phyloP scores from a whole-genome alignment of 2,329 filamentous ascomycete genomes.

The Beauveria caledonica region DNA sequence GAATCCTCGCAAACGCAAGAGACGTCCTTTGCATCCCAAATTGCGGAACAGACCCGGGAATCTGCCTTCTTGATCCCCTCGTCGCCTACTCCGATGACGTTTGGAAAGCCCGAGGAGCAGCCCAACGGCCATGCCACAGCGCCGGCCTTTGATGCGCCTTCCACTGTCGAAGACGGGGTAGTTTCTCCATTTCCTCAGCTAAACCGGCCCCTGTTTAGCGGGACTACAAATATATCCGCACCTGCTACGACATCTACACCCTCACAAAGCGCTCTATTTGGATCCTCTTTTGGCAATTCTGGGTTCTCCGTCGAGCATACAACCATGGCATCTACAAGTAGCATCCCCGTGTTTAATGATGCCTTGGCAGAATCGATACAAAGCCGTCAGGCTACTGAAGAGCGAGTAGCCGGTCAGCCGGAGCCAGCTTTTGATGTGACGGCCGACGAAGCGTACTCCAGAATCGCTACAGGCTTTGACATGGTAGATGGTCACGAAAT shows the following conservation, averaged over 20 bases:
- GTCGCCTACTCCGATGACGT: slow-evolving; percentile 12
- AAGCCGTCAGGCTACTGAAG: not conserved
- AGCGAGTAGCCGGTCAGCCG: not conserved
- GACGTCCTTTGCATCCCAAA: slow-evolving; percentile 20
- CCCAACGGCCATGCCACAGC: not conserved
- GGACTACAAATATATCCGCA: not conserved
- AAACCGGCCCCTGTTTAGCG: not conserved
- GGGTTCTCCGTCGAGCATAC: slow-evolving; percentile 3
- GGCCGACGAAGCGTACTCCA: not conserved
- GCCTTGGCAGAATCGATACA: not conserved
- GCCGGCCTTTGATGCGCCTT: not conserved
- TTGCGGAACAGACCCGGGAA: slow-evolving; percentile 21
- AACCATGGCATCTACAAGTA: slow-evolving; percentile 5
- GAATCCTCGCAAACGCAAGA: slow-evolving; percentile 28
- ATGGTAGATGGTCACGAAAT: not conserved
- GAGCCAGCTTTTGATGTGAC: not conserved
- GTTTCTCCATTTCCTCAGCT: not conserved
- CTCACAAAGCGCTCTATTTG: not conserved
- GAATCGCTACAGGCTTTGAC: not conserved
- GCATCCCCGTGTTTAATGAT: slow-evolving; percentile 9
- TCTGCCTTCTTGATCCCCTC: slow-evolving; percentile 3
- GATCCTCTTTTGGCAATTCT: not conserved
- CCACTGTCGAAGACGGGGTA: not conserved
- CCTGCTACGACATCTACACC: not conserved
- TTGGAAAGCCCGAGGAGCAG: not conserved